Base-by-base conservation (phyloP, 1,139 yeast genomes). In the Protomyces lactucae-debilis region DNA sequence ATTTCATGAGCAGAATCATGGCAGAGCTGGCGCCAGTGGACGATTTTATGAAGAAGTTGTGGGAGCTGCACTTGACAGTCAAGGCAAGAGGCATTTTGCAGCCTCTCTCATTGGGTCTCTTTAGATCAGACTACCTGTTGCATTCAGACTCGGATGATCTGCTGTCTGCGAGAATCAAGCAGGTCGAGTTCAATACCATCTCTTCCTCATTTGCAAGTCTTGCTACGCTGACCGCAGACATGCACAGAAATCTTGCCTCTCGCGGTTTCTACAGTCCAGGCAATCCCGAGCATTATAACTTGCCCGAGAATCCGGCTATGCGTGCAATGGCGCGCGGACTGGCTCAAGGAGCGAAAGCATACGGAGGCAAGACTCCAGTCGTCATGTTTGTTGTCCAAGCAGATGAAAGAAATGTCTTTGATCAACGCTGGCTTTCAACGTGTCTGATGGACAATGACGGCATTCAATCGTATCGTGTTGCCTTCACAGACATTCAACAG, bases 191-290 rank as follows among this genome's bases (percentile, higher is more conserved):
- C 78, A 93, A 93, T 75, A 91, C 99, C 0, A 92, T 93, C 2
- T 87, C 97, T 71, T 96, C 93, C 1, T 91, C 98, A 0, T 93
- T 93, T 78, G 97, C 96, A 25, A 97, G 96, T 0, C 79, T 93
- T 64, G 87, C 97, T 0, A 76, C 90, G 14, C 87, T 86, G 72
- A 92, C 90, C 23, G 88, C 95, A 23, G 80, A 83, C 70, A 78
- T 89, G 67, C 99, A 93, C 74, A 46, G 55, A 10, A 52, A 72
- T 67, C 69, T 77, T 60, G 70, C 72, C 21, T 67, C 68, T 45
- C 68, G 75, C 10, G 77, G 73, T 45, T 68, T 71, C 1, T 76
- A 75, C 55, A 71, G 71, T 5, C 61, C 67, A 12, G 16, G 46
- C n/a, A 66, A 67, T 3, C 61, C 67, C 67, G 76, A 77, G 2